Conservation (phyloP, 148 eudicot genomes). For the Amaranthus cruentus region DNA sequence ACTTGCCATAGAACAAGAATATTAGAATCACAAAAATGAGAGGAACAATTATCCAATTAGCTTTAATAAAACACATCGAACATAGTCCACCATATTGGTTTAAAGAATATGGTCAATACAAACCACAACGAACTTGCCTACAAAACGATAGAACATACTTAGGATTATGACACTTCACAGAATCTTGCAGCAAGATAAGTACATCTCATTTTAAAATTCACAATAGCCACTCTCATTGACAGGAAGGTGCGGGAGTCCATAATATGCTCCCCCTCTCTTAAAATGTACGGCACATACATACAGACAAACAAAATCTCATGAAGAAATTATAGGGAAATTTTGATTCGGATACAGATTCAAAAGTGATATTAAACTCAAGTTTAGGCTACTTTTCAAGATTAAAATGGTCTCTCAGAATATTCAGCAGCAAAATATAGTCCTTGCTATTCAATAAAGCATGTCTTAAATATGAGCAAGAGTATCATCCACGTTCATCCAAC, state of each 20-base stretch:
- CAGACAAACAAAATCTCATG: too few relatives aligned
- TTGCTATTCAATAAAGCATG: neutral
- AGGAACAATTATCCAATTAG: neutral
- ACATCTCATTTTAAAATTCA: neutral
- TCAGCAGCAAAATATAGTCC: neutral
- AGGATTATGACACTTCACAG: neutral
- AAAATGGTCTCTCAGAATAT: neutral
- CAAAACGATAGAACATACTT: neutral
- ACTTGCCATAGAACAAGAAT: neutral
- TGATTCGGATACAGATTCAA: neutral
- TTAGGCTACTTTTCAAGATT: neutral
- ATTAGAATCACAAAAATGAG: neutral
- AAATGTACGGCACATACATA: too few relatives aligned
- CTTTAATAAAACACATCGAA: neutral
- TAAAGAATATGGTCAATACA: neutral
- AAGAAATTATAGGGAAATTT: too few relatives aligned
- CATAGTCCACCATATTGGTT: neutral
- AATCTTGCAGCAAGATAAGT: neutral
- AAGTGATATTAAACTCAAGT: neutral
- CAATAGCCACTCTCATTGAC: neutral
- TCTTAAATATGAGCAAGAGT: too few relatives aligned
- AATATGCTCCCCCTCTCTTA: neutral
- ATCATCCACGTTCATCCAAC: too few relatives aligned
- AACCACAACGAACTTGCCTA: neutral
- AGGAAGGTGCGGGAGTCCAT: neutral